Conservation (phyloP, 1,284 basidiomycete species). For the Afroboletus lepidellus region DNA sequence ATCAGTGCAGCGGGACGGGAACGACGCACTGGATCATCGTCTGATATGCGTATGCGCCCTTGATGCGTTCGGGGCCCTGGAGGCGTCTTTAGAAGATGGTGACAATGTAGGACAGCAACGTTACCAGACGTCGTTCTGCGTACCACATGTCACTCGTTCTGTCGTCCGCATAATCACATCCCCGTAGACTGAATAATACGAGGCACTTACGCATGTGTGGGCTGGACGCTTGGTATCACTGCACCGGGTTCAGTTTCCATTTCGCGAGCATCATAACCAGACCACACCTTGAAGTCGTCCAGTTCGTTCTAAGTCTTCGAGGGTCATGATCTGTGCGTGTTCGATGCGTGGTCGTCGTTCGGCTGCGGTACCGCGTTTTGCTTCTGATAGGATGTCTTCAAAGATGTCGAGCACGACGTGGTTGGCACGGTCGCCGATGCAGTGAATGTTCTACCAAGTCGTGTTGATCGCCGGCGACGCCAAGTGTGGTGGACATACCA, state of each 20-base stretch:
- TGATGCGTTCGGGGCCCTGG: slow-evolving; percentile 76
- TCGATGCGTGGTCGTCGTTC: slow-evolving; percentile 77
- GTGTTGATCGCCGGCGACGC: not conserved
- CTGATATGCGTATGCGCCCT: slow-evolving; percentile 87
- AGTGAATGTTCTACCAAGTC: slow-evolving; percentile 74
- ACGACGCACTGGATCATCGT: slow-evolving; percentile 63
- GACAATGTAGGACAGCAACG: slow-evolving; percentile 13
- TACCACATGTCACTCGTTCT: slow-evolving; percentile 92
- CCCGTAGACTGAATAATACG: not conserved
- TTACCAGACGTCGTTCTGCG: slow-evolving; percentile 74
- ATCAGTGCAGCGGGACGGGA: not conserved
- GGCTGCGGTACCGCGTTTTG: slow-evolving; percentile 35
- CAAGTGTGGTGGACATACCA: slow-evolving; percentile 46
- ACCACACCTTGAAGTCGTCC: slow-evolving; percentile 69
- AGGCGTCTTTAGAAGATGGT: not conserved
- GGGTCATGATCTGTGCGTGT: slow-evolving; percentile 85
- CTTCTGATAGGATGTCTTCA: slow-evolving; percentile 46
- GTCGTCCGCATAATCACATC: not conserved
- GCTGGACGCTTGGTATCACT: slow-evolving; percentile 93
- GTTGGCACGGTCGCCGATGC: slow-evolving; percentile 90
- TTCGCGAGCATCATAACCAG: not conserved
- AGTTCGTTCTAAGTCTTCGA: slow-evolving; percentile 58
- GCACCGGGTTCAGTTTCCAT: not conserved
- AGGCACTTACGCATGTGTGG: slow-evolving; percentile 76
- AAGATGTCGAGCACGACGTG: slow-evolving; percentile 78